Percentiles rank a stretch among this genome's conserved stretches.
These are phyloP conservation scores for Paramecium sexaurelia DNA, from an alignment of 73 alveolate species.

Conservation along the genomic window DNA sequence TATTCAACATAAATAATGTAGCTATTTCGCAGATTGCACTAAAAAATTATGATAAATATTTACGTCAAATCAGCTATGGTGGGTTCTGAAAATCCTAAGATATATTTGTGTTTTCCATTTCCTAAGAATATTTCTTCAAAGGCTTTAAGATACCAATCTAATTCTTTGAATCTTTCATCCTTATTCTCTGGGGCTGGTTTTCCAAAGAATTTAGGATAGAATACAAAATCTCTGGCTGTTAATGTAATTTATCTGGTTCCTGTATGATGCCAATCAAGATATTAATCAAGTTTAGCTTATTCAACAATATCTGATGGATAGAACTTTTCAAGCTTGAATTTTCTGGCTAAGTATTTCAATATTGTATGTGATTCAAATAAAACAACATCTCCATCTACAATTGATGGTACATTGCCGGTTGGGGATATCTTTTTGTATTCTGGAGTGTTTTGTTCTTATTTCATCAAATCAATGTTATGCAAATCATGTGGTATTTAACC, in stretches of 20 bases:
- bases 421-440: conserved; percentile 35
- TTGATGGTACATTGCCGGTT: conserved; percentile 15
- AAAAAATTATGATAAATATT: neutral
- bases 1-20: neutral
- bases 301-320: neutral
- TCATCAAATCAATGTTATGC: conserved; percentile 26
- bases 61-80: conserved; percentile 47
- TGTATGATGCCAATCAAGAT: conserved; percentile 53
- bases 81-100: neutral
- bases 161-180: conserved; percentile 17
- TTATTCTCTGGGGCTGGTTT: conserved; percentile 52
- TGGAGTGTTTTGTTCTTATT: neutral
- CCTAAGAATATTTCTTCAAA: conserved; percentile 33
- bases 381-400: conserved; percentile 2
- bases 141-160: neutral
- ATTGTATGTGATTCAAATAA: conserved; percentile 32
- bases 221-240: conserved; percentile 27
- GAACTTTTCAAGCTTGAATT: neutral
- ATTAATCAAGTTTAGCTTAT: neutral
- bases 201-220: neutral
- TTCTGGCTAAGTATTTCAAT: conserved; percentile 5
- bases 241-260: conserved; percentile 26
- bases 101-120: conserved; percentile 6
- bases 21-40: neutral
- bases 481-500: neutral